Percentiles rank a stretch among this genome's conserved stretches.
Conservation (phyloP, 768 basidiomycete genomes). For the Mycena latifolia region DNA sequence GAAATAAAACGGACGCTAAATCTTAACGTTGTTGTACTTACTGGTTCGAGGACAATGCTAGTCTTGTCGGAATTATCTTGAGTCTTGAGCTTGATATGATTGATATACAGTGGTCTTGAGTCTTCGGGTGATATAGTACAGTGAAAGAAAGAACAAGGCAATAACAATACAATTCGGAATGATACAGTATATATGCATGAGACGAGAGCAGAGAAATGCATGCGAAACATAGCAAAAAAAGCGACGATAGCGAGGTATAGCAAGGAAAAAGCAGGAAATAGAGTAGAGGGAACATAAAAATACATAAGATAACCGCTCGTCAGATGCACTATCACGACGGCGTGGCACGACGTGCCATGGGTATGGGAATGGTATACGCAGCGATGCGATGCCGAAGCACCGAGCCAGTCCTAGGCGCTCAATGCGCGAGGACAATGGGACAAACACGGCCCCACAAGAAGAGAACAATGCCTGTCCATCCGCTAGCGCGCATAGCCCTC, state of each 20-base stretch:
- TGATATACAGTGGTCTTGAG: not conserved
- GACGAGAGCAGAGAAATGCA: not conserved
- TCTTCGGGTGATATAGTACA: not conserved
- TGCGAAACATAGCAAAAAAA: not conserved
- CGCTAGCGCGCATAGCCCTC: constrained; percentile 17
- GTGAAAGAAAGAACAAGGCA: not conserved
- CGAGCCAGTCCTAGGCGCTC: constrained; percentile 4
- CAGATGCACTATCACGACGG: constrained; percentile 37
- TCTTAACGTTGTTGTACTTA: constrained; percentile 19
- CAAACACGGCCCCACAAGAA: not conserved
- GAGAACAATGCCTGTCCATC: not conserved
- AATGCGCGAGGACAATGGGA: constrained; percentile 18
- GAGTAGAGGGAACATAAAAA: constrained; percentile 16
- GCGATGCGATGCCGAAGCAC: not conserved
- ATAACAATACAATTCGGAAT: constrained; percentile 20
- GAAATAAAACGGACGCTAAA: constrained; percentile 21
- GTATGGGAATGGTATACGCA: not conserved
- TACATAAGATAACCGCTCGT: constrained; percentile 26
- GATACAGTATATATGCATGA: constrained; percentile 21
- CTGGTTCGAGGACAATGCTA: constrained; percentile 8
- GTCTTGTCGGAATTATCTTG: not conserved
- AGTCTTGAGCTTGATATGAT: not conserved
- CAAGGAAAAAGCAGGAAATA: not conserved
- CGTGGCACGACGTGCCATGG: constrained; percentile 31
- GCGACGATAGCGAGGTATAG: constrained; percentile 13